phyloP scores from a whole-genome alignment of 106 monocot species.

The Narthecium ossifragum region DNA sequence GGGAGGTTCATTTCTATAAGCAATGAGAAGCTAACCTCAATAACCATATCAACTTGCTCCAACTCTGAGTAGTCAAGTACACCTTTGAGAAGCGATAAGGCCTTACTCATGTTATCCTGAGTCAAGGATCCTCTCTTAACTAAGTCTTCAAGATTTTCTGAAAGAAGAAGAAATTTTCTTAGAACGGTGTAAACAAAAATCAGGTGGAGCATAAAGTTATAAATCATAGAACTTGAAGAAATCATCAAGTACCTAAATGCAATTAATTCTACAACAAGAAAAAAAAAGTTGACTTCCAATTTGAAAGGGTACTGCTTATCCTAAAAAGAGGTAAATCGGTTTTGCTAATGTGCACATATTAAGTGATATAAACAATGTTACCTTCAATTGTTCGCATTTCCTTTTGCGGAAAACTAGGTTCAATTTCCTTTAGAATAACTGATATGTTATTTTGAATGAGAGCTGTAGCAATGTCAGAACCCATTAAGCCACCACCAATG shows the following conservation, averaged over 20 bases:
- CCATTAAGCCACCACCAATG: slow-evolving; percentile 36
- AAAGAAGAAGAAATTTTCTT: too few species aligned
- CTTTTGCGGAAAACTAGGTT: slow-evolving; percentile 23
- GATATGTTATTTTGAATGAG: slow-evolving; percentile 21
- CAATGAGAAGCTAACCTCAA: slow-evolving; percentile 30
- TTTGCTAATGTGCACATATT: too few species aligned
- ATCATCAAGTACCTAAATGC: too few species aligned
- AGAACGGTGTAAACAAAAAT: too few species aligned
- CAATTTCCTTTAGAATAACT: slow-evolving; percentile 33
- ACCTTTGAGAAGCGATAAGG: slow-evolving; percentile 17
- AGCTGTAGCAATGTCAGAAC: slow-evolving; percentile 34
- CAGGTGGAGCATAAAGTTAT: not conserved
- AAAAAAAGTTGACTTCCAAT: too few species aligned
- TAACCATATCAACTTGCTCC: slow-evolving; percentile 32
- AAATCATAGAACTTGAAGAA: not conserved
- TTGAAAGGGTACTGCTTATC: too few species aligned
- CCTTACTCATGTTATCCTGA: slow-evolving; percentile 24
- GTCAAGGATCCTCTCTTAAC: slow-evolving; percentile 31
- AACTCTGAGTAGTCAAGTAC: slow-evolving; percentile 29
- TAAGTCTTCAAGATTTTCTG: slow-evolving; percentile 4
- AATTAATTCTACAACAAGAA: too few species aligned
- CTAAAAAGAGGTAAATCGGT: too few species aligned
- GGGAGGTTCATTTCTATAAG: too few species aligned
- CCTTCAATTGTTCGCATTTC: slow-evolving; percentile 30
- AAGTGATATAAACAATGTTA: not conserved